These are phyloP conservation scores for Solanum verrucosum DNA, from an alignment of 257 asterid genomes.

Conservation along the genomic window DNA sequence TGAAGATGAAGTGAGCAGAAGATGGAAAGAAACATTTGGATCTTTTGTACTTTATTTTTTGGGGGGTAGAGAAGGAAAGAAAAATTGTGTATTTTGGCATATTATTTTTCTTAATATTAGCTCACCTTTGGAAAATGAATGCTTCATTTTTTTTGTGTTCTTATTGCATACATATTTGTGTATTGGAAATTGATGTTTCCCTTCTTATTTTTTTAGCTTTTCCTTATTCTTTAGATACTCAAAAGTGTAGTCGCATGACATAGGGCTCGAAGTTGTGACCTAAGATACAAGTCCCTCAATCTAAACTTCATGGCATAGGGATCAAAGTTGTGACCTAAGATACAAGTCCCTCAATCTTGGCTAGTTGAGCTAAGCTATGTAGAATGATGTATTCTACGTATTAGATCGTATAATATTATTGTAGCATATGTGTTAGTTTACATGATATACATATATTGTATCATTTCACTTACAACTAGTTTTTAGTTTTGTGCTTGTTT, in stretches of 20 bases:
- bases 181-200: background rate
- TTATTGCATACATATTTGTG: background rate
- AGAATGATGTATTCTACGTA: background rate
- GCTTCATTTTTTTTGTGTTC: background rate
- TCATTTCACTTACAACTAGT: background rate
- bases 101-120: background rate
- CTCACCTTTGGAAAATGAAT: background rate
- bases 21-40: background rate
- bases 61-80: background rate
- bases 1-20: background rate
- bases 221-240: background rate
- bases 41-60: background rate
- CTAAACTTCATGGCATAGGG: too few species aligned
- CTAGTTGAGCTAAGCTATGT: background rate
- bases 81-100: background rate
- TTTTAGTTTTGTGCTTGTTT: background rate
- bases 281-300: too few species aligned
- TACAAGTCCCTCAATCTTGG: background rate
- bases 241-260: background rate
- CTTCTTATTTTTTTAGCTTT: background rate
- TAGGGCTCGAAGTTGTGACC: too few species aligned
- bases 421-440: background rate
- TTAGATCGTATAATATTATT: background rate
- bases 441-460: background rate
- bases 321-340: too few species aligned